These are phyloP conservation scores for Odontarrhena argentea DNA, from an alignment of 345 rosid species.

Conservation along the genomic window DNA sequence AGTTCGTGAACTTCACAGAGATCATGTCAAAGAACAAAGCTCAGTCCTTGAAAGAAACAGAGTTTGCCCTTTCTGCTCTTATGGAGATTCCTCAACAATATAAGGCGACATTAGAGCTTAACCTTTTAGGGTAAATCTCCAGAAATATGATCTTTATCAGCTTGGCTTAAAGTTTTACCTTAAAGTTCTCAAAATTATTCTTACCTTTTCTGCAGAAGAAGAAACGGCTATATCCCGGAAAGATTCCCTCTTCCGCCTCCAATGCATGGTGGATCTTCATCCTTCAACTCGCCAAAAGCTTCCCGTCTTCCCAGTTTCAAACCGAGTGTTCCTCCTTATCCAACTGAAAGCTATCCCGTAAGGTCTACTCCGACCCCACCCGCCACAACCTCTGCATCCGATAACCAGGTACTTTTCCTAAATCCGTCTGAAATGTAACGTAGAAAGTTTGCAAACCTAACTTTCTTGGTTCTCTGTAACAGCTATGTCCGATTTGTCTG, in stretches of 20 bases:
- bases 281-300: constrained; percentile 46
- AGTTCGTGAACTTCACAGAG: constrained; percentile 95
- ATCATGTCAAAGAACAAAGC: constrained; percentile 79
- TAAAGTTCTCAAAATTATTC: constrained; percentile 9
- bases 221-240: constrained; percentile 55
- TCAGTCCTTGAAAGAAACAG: constrained; percentile 69
- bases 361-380: constrained; percentile 56
- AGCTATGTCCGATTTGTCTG: constrained; percentile 89
- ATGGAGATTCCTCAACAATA: constrained; percentile 98
- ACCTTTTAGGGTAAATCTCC: constrained; percentile 69
- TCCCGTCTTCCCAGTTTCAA: constrained; percentile 48
- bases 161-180: constrained; percentile 6
- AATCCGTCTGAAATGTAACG: constrained; percentile 20
- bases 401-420: constrained; percentile 56
- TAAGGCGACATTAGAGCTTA: constrained; percentile 87
- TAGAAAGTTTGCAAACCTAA: neutral
- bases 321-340: constrained; percentile 63
- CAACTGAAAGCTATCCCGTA: constrained; percentile 44
- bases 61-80: constrained; percentile 88
- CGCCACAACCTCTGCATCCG: constrained; percentile 53
- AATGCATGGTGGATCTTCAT: constrained; percentile 44
- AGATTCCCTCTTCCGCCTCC: constrained; percentile 87
- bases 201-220: constrained; percentile 46
- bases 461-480: constrained; percentile 35
- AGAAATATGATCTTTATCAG: constrained; percentile 70